Conservation (phyloP, 2,329 filamentous ascomycete genomes). For the Paracorniculantispora psalliotae region DNA sequence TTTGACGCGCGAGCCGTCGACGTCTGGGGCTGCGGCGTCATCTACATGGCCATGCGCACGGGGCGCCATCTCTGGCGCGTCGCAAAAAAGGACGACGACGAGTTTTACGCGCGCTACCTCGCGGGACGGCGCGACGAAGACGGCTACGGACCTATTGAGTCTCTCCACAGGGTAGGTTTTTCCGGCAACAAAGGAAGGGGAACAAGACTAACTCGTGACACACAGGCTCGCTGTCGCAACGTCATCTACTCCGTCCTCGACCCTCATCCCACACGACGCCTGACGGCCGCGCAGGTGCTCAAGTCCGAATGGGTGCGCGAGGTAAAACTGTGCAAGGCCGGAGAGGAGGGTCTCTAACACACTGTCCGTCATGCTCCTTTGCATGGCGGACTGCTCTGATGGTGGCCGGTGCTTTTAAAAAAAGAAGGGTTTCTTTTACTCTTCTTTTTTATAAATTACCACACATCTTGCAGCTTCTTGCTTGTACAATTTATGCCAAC, state of each 20-base stretch:
- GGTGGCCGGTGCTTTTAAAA: conserved; percentile 9
- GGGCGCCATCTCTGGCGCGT: conserved; percentile 93
- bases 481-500: conserved; percentile 11
- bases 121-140: conserved; percentile 90
- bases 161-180: conserved; percentile 77
- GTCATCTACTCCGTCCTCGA: conserved; percentile 99
- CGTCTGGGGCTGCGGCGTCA: conserved; percentile 96
- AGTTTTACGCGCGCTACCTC: conserved; percentile 93
- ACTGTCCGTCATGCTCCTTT: conserved; percentile 23
- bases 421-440: background rate
- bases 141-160: conserved; percentile 95
- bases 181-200: background rate
- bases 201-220: background rate
- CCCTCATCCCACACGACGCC: conserved; percentile 84
- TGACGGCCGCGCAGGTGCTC: conserved; percentile 92
- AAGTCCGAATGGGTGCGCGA: conserved; percentile 99
- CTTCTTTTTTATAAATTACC: background rate
- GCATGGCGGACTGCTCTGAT: conserved; percentile 26
- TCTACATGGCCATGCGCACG: conserved; percentile 99
- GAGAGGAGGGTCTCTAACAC: conserved; percentile 81
- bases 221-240: conserved; percentile 91
- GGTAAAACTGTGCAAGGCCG: conserved; percentile 94
- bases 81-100: conserved; percentile 95
- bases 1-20: conserved; percentile 98
- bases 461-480: conserved; percentile 23